Evolutionary conservation across 1,139 yeast genomes (phyloP).

Genomic region (Spathaspora jeffriesii): DNA sequence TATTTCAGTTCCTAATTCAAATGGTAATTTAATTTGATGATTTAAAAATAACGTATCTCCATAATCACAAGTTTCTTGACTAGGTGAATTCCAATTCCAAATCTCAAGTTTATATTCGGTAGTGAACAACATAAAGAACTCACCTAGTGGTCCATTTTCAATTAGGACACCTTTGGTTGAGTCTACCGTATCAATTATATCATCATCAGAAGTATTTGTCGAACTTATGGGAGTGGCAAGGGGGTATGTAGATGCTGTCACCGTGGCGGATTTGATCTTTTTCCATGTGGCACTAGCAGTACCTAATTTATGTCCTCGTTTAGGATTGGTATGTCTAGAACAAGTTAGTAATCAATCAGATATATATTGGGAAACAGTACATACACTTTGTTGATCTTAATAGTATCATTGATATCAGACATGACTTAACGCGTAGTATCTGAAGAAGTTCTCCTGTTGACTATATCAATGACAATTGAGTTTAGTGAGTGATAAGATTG

Average conservation of each 20-base stretch:
- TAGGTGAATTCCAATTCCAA: slow-evolving; percentile 48
- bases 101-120: slow-evolving; percentile 33
- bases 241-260: slow-evolving; percentile 1
- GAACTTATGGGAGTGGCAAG: slow-evolving; percentile 1
- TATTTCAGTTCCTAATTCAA: not conserved
- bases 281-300: slow-evolving; percentile 47
- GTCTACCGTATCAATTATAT: not conserved
- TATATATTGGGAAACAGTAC: slow-evolving; percentile 3
- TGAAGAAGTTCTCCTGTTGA: no score
- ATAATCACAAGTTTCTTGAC: slow-evolving; percentile 15
- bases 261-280: slow-evolving; percentile 40
- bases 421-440: no score
- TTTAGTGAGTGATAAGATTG: not conserved
- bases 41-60: slow-evolving; percentile 37
- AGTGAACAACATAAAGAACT: slow-evolving; percentile 38
- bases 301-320: slow-evolving; percentile 39
- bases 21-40: slow-evolving; percentile 14
- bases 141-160: slow-evolving; percentile 48
- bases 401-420: slow-evolving; percentile 7
- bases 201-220: slow-evolving; percentile 8
- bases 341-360: slow-evolving; percentile 4
- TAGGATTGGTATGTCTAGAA: slow-evolving; percentile 18
- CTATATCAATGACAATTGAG: not conserved
- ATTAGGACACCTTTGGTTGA: slow-evolving; percentile 12
- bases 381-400: slow-evolving; percentile 9